These are phyloP conservation scores for Fusarium denticulatum DNA, from an alignment of 2,329 filamentous ascomycete genomes.

Conservation along the genomic window DNA sequence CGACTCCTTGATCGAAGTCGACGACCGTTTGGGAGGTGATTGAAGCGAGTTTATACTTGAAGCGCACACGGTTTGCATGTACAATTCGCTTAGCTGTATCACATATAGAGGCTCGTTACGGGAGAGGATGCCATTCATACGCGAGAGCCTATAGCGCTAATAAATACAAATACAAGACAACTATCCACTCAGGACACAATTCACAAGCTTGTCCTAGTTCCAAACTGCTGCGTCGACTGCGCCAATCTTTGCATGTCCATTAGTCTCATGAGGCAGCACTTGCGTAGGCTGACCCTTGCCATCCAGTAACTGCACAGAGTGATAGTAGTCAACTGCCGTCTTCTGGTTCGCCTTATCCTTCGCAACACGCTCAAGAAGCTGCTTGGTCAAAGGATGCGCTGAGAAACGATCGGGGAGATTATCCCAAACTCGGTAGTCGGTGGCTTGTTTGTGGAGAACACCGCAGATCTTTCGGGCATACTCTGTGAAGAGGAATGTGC, in stretches of 20 bases:
- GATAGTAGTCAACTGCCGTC: slow-evolving; percentile 2
- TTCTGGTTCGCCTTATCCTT: neutral
- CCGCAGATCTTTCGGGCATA: slow-evolving; percentile 13
- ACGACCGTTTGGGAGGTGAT: neutral
- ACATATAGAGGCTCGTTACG: fast-evolving
- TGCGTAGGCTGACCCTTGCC: neutral
- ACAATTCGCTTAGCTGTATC: fast-evolving
- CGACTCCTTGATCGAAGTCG: slow-evolving; percentile 1
- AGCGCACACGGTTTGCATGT: neutral
- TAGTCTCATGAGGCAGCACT: neutral
- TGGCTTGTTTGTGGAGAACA: slow-evolving; percentile 11
- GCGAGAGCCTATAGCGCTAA: no score
- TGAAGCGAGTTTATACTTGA: neutral
- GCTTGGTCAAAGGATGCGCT: neutral
- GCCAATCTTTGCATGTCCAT: neutral
- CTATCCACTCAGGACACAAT: neutral
- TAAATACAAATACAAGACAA: neutral
- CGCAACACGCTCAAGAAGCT: neutral
- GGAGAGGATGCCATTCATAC: neutral
- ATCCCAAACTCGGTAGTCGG: slow-evolving; percentile 14
- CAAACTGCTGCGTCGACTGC: neutral
- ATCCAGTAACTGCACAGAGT: neutral
- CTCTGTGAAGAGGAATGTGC: slow-evolving; percentile 21
- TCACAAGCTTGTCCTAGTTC: fast-evolving
- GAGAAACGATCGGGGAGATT: slow-evolving; percentile 13